These are phyloP conservation scores for Curvularia lunata DNA, from an alignment of 2,329 filamentous ascomycete species.

Conservation along the genomic window DNA sequence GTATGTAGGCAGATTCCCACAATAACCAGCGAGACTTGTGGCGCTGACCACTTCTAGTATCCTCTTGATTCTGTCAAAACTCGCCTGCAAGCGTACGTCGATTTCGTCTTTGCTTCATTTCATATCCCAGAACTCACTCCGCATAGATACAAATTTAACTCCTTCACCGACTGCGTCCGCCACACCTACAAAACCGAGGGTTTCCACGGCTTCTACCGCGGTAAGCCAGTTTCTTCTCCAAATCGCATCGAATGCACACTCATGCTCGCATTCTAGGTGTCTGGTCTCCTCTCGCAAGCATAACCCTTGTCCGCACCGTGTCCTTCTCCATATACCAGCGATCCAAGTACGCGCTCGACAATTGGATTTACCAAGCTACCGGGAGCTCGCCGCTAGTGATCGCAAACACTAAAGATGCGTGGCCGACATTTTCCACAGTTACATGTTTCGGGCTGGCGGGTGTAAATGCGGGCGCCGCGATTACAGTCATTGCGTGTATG, in stretches of 20 bases:
- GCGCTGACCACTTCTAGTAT: constrained; percentile 58
- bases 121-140: constrained; percentile 22
- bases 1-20: constrained; percentile 44
- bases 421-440: constrained; percentile 75
- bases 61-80: constrained; percentile 90
- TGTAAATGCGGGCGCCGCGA: constrained; percentile 78
- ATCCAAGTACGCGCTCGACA: constrained; percentile 75
- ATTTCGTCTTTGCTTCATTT: neutral
- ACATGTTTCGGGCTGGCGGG: constrained; percentile 79
- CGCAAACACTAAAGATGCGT: constrained; percentile 72
- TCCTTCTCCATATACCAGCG: constrained; percentile 82
- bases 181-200: constrained; percentile 70
- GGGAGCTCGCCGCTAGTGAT: constrained; percentile 74
- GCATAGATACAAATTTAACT: constrained; percentile 71
- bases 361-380: constrained; percentile 69
- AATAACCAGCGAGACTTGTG: neutral
- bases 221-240: constrained; percentile 50
- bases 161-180: constrained; percentile 74
- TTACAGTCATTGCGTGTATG: constrained; percentile 77
- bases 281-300: constrained; percentile 78
- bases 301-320: constrained; percentile 77
- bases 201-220: constrained; percentile 59
- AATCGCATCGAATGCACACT: constrained; percentile 11
- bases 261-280: constrained; percentile 60
- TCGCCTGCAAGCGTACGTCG: constrained; percentile 74